Evolutionary conservation across 305 asterid genomes (phyloP), one percentile per base, ranked within the genome.

Genomic region (Euphrasia arctica): DNA sequence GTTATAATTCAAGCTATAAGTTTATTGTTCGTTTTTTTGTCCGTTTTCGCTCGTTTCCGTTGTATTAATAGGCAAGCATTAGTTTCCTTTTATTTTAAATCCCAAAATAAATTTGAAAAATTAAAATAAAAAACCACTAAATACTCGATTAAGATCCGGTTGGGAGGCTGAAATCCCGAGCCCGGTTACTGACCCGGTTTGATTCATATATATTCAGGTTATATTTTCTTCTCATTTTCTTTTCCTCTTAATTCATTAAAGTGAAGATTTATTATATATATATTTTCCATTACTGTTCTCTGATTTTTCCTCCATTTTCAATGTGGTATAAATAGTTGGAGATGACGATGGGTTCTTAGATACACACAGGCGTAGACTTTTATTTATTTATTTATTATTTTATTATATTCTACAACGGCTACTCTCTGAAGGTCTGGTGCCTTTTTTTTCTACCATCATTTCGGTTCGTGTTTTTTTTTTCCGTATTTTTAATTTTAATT

Each of bases 381-480:
- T 41, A 28, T 34, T 12, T 39, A 39, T 31, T 6, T 47, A 52
- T 47, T 11, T 47, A 47, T 13, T 47, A 47, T 10, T 47, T 47
- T 31, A 28, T 8, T 50, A 51, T 32, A 28, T 41, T 42, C 68
- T 42, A 8, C 25, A 77, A 77, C 75, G 73, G 72, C 74, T 77
- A 68, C 62, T 70, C 71, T 50, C 32, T 43, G 12, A 10, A 36
- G 51, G 48, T 62, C 57, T 54, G 54, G 60, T 65, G 60, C 22
- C 22, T 18, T 18, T 18, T 18, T 51, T 45, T 47, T 58, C 7
- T 51, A n/a, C 55, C 57, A 50, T 32, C 58, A 9, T 51, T 9
- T 22, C 6, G 1, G 5, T 18, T 28, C 18, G 34, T 54, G 58
- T 43, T 58, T 0, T 4, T 8, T 49, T 11, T 51, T 14, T 25